These are phyloP conservation scores for Xylariaceae sp. DNA, from an alignment of 2,329 filamentous ascomycete species.

Conservation along the genomic window DNA sequence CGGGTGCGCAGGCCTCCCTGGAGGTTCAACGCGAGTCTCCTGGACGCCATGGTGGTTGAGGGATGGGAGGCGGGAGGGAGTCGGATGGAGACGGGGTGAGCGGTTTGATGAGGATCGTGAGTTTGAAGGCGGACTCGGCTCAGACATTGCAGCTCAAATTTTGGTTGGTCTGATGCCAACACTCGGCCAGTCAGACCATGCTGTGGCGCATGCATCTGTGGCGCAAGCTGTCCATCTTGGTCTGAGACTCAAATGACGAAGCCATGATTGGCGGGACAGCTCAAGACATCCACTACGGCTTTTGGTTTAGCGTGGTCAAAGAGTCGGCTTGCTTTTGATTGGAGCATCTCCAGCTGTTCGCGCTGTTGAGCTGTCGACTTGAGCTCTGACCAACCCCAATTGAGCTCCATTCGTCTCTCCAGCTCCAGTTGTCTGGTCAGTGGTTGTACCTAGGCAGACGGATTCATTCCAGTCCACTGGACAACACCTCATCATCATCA, in stretches of 20 bases:
- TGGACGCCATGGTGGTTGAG: slow-evolving; percentile 76
- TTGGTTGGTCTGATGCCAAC: slow-evolving; percentile 29
- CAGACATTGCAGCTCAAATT: slow-evolving; percentile 27
- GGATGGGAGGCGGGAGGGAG: slow-evolving; percentile 38
- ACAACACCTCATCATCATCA: too few species aligned
- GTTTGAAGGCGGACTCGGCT: slow-evolving; percentile 27
- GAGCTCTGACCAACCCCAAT: too few species aligned
- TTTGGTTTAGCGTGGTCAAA: too few species aligned
- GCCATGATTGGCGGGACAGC: slow-evolving; percentile 22
- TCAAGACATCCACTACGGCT: too few species aligned
- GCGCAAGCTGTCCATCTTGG: slow-evolving; percentile 13
- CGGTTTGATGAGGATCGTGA: slow-evolving; percentile 48
- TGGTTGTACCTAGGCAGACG: too few species aligned
- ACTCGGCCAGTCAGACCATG: slow-evolving; percentile 9
- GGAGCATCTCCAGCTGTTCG: too few species aligned
- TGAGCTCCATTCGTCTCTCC: too few species aligned
- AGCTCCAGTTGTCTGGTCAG: too few species aligned
- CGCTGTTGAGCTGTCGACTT: too few species aligned
- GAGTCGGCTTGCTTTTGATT: too few species aligned
- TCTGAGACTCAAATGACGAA: slow-evolving; percentile 21
- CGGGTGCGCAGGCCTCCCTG: slow-evolving; percentile 86
- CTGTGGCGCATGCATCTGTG: slow-evolving; percentile 15
- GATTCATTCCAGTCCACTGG: too few species aligned
- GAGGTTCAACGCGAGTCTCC: slow-evolving; percentile 94
- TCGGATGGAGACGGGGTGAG: slow-evolving; percentile 44